A percentile compares a stretch with the other conserved stretches of the same genome.
Conservation (phyloP, 2,329 filamentous ascomycete species). For the Talaromyces rugulosus region DNA sequence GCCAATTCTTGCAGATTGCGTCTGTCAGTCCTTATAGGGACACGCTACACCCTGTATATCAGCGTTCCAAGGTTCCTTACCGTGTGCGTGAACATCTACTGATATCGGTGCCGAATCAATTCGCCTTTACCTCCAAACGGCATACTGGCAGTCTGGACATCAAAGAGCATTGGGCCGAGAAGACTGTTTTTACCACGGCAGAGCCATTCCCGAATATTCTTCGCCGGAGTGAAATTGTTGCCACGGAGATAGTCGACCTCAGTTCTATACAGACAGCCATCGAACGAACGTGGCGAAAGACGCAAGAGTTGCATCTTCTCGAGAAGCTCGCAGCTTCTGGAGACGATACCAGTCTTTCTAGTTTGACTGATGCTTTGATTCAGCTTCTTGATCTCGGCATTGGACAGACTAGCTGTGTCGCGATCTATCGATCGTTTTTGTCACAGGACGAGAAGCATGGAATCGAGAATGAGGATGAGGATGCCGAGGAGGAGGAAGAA, state of each 20-base stretch:
- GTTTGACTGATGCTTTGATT: conserved; percentile 70
- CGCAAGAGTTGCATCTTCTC: conserved; percentile 71
- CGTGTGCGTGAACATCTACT: conserved; percentile 83
- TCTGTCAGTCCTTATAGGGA: conserved; percentile 79
- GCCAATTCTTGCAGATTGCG: conserved; percentile 82
- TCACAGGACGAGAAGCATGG: conserved; percentile 46
- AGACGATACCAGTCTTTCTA: conserved; percentile 64
- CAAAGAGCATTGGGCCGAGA: conserved; percentile 73
- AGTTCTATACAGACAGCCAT: conserved; percentile 80
- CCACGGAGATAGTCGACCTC: conserved; percentile 62
- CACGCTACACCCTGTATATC: conserved; percentile 76
- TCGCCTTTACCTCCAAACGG: conserved; percentile 71
- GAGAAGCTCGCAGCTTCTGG: conserved; percentile 71
- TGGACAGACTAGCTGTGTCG: conserved; percentile 69
- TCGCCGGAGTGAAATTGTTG: conserved; percentile 77
- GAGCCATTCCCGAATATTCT: conserved; percentile 90
- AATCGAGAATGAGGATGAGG: conserved; percentile 39
- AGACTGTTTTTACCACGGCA: conserved; percentile 75
- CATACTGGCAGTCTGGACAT: conserved; percentile 63
- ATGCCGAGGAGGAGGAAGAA: conserved; percentile 37
- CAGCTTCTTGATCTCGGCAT: conserved; percentile 74
- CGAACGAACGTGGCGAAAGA: conserved; percentile 86
- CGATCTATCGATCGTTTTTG: conserved; percentile 71
- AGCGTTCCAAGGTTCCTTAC: conserved; percentile 77
- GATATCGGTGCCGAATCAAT: conserved; percentile 69